Conservation (phyloP, 768 basidiomycete species). For the Krasilnikovozyma curviuscula region DNA sequence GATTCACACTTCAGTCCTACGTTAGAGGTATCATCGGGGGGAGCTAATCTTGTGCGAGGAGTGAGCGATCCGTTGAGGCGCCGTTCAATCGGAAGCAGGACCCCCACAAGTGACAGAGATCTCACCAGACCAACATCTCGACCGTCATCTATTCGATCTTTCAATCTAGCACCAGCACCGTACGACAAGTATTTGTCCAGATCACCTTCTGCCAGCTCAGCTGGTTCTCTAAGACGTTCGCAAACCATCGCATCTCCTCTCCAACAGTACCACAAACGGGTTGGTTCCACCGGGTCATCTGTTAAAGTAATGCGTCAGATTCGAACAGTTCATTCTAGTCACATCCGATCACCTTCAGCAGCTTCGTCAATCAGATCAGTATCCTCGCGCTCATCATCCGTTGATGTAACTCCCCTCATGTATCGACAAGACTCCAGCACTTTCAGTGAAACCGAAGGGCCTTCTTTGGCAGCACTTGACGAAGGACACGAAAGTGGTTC, state of each 20-base stretch:
- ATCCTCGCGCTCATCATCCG: constrained; percentile 57
- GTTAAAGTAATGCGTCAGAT: constrained; percentile 57
- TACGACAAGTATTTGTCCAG: constrained; percentile 36
- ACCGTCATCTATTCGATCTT: constrained; percentile 70
- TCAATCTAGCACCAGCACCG: constrained; percentile 30
- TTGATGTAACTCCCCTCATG: constrained; percentile 39
- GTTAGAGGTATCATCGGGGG: too few species aligned
- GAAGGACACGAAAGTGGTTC: constrained; percentile 13
- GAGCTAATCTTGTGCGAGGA: constrained; percentile 28
- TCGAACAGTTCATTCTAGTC: constrained; percentile 35
- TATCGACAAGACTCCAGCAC: too few species aligned
- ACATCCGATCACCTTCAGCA: constrained; percentile 48
- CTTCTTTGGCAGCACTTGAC: constrained; percentile 28
- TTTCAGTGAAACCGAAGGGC: constrained; percentile 30
- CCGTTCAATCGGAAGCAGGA: constrained; percentile 56
- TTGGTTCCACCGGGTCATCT: constrained; percentile 62
- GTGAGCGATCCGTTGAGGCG: constrained; percentile 40
- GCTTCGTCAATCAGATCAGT: constrained; percentile 61
- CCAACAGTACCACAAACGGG: constrained; percentile 54
- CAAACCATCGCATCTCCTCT: constrained; percentile 51
- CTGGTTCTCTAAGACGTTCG: constrained; percentile 38
- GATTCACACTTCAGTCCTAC: too few species aligned
- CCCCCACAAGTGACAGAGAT: constrained; percentile 65
- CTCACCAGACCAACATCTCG: constrained; percentile 44
- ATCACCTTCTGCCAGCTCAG: constrained; percentile 58